phyloP scores from a whole-genome alignment of 306 rosid species.

The Medicago lupulina region DNA sequence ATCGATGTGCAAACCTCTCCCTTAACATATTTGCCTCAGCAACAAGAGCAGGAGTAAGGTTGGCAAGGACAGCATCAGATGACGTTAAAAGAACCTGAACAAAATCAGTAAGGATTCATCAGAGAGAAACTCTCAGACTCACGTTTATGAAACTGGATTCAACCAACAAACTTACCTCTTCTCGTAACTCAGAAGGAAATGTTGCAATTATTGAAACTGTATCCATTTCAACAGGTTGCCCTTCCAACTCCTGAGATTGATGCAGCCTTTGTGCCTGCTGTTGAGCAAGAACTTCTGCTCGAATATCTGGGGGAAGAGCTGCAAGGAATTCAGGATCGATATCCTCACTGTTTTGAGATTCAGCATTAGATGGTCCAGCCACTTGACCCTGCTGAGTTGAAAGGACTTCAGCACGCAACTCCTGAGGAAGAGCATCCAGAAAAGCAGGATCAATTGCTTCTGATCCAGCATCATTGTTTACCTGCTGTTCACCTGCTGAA shows the following conservation, averaged over 20 bases:
- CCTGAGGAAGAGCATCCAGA: constrained; percentile 97
- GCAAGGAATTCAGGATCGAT: constrained; percentile 99
- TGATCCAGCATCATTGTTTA: constrained; percentile 74
- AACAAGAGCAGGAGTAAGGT: constrained; percentile 96
- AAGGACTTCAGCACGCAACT: constrained; percentile 96
- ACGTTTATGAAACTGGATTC: background rate
- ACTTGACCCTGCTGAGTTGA: constrained; percentile 95
- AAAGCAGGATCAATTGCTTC: constrained; percentile 97
- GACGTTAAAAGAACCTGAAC: constrained; percentile 92
- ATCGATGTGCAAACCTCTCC: constrained; percentile 95
- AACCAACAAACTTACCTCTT: constrained; percentile 68
- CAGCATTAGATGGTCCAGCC: constrained; percentile 72
- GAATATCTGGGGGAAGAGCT: constrained; percentile 95
- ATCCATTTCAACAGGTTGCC: constrained; percentile 98
- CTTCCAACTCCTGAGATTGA: constrained; percentile 97
- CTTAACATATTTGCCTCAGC: constrained; percentile 97
- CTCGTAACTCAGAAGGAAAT: constrained; percentile 93
- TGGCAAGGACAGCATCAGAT: constrained; percentile 93
- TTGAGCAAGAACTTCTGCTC: constrained; percentile 98
- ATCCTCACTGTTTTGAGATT: constrained; percentile 77
- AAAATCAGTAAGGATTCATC: constrained; percentile 15
- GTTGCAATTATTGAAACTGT: constrained; percentile 98
- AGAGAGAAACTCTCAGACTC: constrained; percentile 27
- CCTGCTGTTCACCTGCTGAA: constrained; percentile 72
- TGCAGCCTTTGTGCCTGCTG: constrained; percentile 95